Evolutionary conservation across 805 yeast species (phyloP).

Genomic region (Wickerhamiella qilinensis): DNA sequence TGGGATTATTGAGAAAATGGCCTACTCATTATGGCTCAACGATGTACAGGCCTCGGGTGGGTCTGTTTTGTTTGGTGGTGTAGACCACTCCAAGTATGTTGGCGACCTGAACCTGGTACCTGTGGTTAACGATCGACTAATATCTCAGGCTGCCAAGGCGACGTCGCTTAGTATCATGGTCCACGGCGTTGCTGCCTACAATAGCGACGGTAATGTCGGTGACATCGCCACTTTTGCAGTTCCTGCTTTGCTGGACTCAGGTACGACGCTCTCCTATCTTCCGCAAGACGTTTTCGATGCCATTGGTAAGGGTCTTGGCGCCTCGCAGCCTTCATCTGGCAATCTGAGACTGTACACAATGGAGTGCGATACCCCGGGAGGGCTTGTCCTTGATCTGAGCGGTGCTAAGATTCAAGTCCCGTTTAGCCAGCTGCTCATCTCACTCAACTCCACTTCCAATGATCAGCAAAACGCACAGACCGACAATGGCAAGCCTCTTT

Average conservation of each 20-base stretch:
- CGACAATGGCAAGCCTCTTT: constrained; percentile 11
- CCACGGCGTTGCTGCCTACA: constrained; percentile 1
- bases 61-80: constrained; percentile 27
- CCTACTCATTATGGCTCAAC: constrained; percentile 32
- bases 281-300: constrained; percentile 20
- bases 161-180: constrained; percentile 9
- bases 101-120: constrained; percentile 24
- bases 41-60: constrained; percentile 20
- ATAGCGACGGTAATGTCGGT: background rate
- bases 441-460: constrained; percentile 4
- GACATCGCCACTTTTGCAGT: constrained; percentile 2
- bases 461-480: constrained; percentile 7
- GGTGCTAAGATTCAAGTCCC: constrained; percentile 36
- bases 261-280: constrained; percentile 28
- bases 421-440: constrained; percentile 15
- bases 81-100: constrained; percentile 26
- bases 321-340: constrained; percentile 7
- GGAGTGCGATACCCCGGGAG: constrained; percentile 22
- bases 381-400: constrained; percentile 32
- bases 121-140: constrained; percentile 11
- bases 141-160: background rate
- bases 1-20: constrained; percentile 25
- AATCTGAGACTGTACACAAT: background rate
- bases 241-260: constrained; percentile 29
- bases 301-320: constrained; percentile 19